A percentile compares a stretch with the other conserved stretches of the same genome.
These are phyloP conservation scores for Penicillium brasilianum DNA, from an alignment of 2,329 filamentous ascomycete genomes.

Conservation along the genomic window DNA sequence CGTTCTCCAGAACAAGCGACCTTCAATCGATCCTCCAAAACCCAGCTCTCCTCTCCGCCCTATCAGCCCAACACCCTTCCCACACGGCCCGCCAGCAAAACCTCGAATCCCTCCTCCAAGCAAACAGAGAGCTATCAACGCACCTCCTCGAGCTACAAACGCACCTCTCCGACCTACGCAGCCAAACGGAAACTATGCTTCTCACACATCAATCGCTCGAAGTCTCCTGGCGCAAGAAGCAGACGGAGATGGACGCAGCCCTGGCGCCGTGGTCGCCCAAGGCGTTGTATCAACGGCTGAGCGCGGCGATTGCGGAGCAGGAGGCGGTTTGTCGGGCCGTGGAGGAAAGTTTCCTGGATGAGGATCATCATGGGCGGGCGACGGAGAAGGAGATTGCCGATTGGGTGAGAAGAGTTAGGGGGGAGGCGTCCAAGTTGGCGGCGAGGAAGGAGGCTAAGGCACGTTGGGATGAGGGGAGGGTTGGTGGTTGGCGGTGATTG, in stretches of 20 bases:
- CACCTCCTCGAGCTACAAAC: constrained; percentile 50
- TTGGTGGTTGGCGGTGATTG: constrained; percentile 85
- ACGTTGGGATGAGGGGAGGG: constrained; percentile 93
- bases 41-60: constrained; percentile 71
- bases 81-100: constrained; percentile 67
- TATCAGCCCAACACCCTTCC: constrained; percentile 77
- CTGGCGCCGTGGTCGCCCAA: constrained; percentile 84
- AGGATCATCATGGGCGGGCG: constrained; percentile 58
- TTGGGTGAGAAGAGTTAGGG: constrained; percentile 81
- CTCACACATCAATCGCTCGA: constrained; percentile 84
- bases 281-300: constrained; percentile 81
- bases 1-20: constrained; percentile 37
- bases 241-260: constrained; percentile 84
- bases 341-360: constrained; percentile 90
- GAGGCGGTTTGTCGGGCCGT: constrained; percentile 78
- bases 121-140: constrained; percentile 72
- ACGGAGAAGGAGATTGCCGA: constrained; percentile 83
- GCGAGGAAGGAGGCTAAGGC: constrained; percentile 84
- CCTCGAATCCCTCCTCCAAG: constrained; percentile 67
- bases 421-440: constrained; percentile 78
- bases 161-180: constrained; percentile 61
- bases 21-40: constrained; percentile 80
- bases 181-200: constrained; percentile 77
- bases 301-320: constrained; percentile 79
- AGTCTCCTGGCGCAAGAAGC: constrained; percentile 88